Percentiles rank a stretch among this genome's conserved stretches.
These are phyloP conservation scores for Inonotus obliquus DNA, from an alignment of 1,284 basidiomycete genomes.

Conservation along the genomic window DNA sequence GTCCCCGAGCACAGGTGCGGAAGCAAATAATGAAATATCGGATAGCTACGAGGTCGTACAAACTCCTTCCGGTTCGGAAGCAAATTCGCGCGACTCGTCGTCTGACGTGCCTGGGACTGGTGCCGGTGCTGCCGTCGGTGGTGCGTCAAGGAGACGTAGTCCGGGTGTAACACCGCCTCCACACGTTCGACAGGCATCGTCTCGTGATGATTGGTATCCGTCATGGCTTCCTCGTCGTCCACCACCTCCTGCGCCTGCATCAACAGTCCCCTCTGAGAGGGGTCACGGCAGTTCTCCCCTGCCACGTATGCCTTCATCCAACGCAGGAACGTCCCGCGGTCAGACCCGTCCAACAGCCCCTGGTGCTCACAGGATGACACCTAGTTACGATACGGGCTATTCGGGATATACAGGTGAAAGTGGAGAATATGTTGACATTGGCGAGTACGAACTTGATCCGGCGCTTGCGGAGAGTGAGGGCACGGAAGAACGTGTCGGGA, in stretches of 20 bases:
- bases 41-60: conserved; percentile 14
- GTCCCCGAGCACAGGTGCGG: conserved; percentile 5
- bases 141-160: not conserved
- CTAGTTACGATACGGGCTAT: conserved; percentile 17
- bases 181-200: conserved; percentile 11
- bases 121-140: not conserved
- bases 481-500: conserved; percentile 7
- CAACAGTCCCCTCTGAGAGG: conserved; percentile 57
- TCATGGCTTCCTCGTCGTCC: conserved; percentile 79
- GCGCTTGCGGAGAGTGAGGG: conserved; percentile 10
- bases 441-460: conserved; percentile 4
- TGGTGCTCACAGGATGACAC: conserved; percentile 13
- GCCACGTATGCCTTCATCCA: conserved; percentile 27
- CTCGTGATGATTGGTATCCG: conserved; percentile 42
- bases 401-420: conserved; percentile 22
- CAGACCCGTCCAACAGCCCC: not conserved
- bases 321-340: conserved; percentile 6
- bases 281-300: conserved; percentile 38
- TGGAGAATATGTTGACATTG: conserved; percentile 36
- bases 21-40: conserved; percentile 8
- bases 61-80: conserved; percentile 10
- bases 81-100: conserved; percentile 4
- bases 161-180: conserved; percentile 11
- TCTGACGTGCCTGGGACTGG: not conserved
- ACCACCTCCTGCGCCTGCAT: conserved; percentile 65